phyloP scores from a whole-genome alignment of 305 asterid species.

The Plantago rigida region DNA sequence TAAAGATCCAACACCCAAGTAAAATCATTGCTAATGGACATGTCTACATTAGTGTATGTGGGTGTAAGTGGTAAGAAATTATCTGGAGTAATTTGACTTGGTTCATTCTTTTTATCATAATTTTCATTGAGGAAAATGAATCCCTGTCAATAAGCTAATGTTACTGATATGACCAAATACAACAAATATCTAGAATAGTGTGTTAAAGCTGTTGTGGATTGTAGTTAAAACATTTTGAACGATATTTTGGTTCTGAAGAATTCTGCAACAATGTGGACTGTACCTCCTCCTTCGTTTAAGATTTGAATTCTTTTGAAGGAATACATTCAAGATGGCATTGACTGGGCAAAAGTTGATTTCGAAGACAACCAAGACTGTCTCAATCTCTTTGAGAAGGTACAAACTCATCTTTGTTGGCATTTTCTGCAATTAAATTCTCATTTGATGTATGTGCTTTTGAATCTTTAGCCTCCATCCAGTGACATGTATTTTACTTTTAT shows the following conservation, averaged over 20 bases:
- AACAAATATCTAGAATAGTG: background rate
- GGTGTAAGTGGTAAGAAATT: too few species aligned
- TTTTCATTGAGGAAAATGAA: too few species aligned
- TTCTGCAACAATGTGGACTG: conserved; percentile 12
- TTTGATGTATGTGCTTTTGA: too few species aligned
- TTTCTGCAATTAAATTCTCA: conserved; percentile 7
- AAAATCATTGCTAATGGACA: too few species aligned
- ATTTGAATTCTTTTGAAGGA: conserved; percentile 45
- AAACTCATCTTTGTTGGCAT: conserved; percentile 19
- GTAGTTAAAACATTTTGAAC: conserved; percentile 7
- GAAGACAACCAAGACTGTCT: conserved; percentile 95
- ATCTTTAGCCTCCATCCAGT: too few species aligned
- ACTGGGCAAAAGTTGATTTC: conserved; percentile 88
- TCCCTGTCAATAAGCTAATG: too few species aligned
- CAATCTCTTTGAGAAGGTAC: conserved; percentile 87
- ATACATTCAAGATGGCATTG: conserved; percentile 92
- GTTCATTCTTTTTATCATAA: too few species aligned
- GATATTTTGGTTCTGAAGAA: conserved; percentile 13
- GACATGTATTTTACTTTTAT: too few species aligned
- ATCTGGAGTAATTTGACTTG: too few species aligned
- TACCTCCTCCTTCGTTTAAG: conserved; percentile 9
- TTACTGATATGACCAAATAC: too few species aligned
- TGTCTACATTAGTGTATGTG: too few species aligned
- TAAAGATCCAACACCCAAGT: too few species aligned
- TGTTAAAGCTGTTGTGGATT: conserved; percentile 1